A percentile compares a stretch with the other conserved stretches of the same genome.
These are phyloP conservation scores for Beauveria bassiana DNA, from an alignment of 2,329 filamentous ascomycete species.

Conservation along the genomic window DNA sequence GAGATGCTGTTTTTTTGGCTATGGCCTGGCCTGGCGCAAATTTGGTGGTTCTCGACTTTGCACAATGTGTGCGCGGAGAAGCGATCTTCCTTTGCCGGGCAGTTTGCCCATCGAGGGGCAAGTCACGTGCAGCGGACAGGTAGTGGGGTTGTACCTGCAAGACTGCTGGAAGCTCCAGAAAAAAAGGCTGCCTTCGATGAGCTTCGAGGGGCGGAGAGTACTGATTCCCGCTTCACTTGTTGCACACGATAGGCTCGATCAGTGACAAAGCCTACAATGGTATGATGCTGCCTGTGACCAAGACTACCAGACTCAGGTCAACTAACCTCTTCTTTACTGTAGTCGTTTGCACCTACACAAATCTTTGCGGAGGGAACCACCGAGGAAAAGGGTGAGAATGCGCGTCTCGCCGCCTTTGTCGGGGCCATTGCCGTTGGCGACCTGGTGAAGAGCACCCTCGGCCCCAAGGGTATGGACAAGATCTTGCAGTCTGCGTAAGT, in stretches of 20 bases:
- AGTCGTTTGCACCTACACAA: constrained; percentile 80
- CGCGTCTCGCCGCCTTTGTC: constrained; percentile 94
- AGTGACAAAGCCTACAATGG: constrained; percentile 7
- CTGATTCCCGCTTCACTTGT: constrained; percentile 4
- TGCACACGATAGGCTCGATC: constrained; percentile 5
- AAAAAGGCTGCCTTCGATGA: constrained; percentile 13
- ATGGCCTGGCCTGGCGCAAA: constrained; percentile 21
- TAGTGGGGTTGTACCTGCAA: constrained; percentile 7
- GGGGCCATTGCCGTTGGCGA: constrained; percentile 97
- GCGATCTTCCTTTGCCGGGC: constrained; percentile 29
- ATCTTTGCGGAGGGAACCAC: constrained; percentile 97
- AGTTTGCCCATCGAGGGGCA: constrained; percentile 28
- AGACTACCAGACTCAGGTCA: neutral
- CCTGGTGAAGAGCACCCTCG: constrained; percentile 92
- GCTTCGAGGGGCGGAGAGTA: constrained; percentile 12
- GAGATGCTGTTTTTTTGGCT: constrained; percentile 11
- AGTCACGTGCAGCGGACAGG: constrained; percentile 28
- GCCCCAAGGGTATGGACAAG: constrained; percentile 99
- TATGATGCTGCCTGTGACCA: neutral
- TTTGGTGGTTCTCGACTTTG: constrained; percentile 31
- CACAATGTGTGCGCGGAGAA: constrained; percentile 31
- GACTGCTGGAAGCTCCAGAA: constrained; percentile 12
- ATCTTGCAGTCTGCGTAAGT: constrained; percentile 89
- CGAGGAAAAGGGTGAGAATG: constrained; percentile 98
- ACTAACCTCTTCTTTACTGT: constrained; percentile 15